phyloP scores from a whole-genome alignment of 306 rosid genomes.

The Quercus aquifolioides region DNA sequence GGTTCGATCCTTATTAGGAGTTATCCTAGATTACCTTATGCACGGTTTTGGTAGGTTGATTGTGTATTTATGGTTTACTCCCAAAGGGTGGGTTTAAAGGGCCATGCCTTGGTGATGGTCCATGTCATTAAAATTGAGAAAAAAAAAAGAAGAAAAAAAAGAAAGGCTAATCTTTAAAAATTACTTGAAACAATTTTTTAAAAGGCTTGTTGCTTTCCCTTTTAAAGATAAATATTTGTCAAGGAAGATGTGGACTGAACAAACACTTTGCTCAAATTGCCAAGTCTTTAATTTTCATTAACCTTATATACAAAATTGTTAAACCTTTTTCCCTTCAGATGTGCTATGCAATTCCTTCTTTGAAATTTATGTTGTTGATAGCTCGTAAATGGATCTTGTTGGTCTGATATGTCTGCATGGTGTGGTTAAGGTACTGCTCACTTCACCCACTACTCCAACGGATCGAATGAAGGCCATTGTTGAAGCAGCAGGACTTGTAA shows the following conservation, averaged over 20 bases:
- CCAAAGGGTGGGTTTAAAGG: too few species aligned
- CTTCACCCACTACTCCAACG: constrained; percentile 71
- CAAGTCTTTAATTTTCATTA: background rate
- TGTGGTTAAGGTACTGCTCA: constrained; percentile 70
- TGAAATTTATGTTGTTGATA: background rate
- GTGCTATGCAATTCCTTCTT: background rate
- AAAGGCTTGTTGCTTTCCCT: too few species aligned
- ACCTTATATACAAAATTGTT: background rate
- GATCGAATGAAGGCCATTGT: constrained; percentile 78
- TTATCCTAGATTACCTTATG: too few species aligned
- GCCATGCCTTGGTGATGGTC: too few species aligned
- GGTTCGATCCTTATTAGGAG: too few species aligned
- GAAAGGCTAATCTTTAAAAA: too few species aligned
- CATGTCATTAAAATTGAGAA: too few species aligned
- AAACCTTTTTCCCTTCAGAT: background rate
- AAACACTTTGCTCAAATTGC: background rate
- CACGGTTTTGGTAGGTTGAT: too few species aligned
- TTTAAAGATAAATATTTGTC: too few species aligned
- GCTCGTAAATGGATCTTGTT: background rate
- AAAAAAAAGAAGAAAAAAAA: fast-evolving
- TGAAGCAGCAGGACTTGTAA: constrained; percentile 77
- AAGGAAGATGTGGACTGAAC: too few species aligned
- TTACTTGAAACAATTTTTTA: too few species aligned
- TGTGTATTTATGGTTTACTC: too few species aligned
- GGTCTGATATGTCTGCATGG: constrained; percentile 16